These are phyloP conservation scores for Paralagenidium karlingii DNA, from an alignment of 352 stramenopile species.

Conservation along the genomic window DNA sequence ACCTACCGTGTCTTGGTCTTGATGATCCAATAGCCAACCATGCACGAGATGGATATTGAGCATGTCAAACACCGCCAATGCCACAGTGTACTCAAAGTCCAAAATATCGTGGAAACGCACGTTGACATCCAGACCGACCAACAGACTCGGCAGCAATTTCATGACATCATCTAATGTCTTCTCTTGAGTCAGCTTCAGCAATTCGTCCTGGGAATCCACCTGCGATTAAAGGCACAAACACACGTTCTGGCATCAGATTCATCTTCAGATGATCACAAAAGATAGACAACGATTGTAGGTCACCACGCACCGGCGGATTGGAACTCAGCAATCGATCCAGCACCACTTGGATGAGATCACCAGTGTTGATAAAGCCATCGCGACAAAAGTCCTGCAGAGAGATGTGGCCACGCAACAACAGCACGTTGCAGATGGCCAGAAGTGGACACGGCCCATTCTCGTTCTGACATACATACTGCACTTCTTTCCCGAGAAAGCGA, in stretches of 20 bases:
- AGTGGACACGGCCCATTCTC: slow-evolving; percentile 97
- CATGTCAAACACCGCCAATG: slow-evolving; percentile 93
- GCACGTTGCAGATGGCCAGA: slow-evolving; percentile 91
- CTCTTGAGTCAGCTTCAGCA: slow-evolving; percentile 56
- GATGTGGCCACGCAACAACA: slow-evolving; percentile 88
- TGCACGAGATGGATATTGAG: slow-evolving; percentile 93
- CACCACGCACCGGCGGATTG: slow-evolving; percentile 62
- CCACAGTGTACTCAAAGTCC: slow-evolving; percentile 93
- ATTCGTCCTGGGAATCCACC: slow-evolving; percentile 29
- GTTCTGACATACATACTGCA: slow-evolving; percentile 94
- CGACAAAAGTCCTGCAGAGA: slow-evolving; percentile 44
- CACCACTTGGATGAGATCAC: slow-evolving; percentile 87
- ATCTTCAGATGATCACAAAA: slow-evolving; percentile 1
- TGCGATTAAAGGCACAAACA: slow-evolving; percentile 6
- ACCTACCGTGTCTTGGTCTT: slow-evolving; percentile 72
- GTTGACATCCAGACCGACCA: slow-evolving; percentile 97
- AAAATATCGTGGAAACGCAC: slow-evolving; percentile 89
- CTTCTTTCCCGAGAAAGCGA: slow-evolving; percentile 60
- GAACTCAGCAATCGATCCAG: slow-evolving; percentile 74
- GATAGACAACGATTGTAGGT: background rate
- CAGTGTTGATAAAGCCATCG: slow-evolving; percentile 71
- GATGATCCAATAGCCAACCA: slow-evolving; percentile 93
- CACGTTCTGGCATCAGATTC: slow-evolving; percentile 2
- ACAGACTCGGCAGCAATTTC: slow-evolving; percentile 85
- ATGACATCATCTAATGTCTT: slow-evolving; percentile 86